Conservation (phyloP, 108 stramenopile species). For the Conticribra weissflogii region DNA sequence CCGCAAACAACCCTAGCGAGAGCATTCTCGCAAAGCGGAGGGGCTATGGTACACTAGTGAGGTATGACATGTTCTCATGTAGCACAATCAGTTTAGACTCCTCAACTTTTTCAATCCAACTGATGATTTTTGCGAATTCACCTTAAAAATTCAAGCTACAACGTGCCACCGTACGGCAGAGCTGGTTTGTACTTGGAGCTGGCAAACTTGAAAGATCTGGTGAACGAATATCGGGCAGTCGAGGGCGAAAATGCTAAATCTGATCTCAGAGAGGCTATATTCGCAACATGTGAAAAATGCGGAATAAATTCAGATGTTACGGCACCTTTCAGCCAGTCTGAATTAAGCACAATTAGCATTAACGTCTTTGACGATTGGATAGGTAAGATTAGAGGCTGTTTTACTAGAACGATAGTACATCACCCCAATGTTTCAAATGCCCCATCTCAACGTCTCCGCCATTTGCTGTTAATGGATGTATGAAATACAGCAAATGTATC, state of each 20-base stretch:
- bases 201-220: slow-evolving; percentile 79
- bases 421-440: background rate
- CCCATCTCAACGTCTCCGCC: no score
- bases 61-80: slow-evolving; percentile 85
- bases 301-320: slow-evolving; percentile 64
- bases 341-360: slow-evolving; percentile 10
- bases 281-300: slow-evolving; percentile 38
- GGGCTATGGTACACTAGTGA: slow-evolving; percentile 84
- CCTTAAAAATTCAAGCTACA: no score
- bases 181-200: slow-evolving; percentile 85
- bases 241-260: slow-evolving; percentile 31
- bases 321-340: slow-evolving; percentile 6
- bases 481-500: slow-evolving; percentile 25
- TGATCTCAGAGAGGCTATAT: slow-evolving; percentile 61
- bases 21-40: slow-evolving; percentile 88
- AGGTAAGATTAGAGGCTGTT: background rate
- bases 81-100: slow-evolving; percentile 76
- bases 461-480: no score
- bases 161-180: slow-evolving; percentile 88
- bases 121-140: no score
- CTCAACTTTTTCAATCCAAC: background rate
- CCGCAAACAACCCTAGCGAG: slow-evolving; percentile 87
- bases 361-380: slow-evolving; percentile 59
- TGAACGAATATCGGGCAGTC: slow-evolving; percentile 67
- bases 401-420: background rate